phyloP scores from a whole-genome alignment of 2,329 filamentous ascomycete species.

The Cytospora piceae region DNA sequence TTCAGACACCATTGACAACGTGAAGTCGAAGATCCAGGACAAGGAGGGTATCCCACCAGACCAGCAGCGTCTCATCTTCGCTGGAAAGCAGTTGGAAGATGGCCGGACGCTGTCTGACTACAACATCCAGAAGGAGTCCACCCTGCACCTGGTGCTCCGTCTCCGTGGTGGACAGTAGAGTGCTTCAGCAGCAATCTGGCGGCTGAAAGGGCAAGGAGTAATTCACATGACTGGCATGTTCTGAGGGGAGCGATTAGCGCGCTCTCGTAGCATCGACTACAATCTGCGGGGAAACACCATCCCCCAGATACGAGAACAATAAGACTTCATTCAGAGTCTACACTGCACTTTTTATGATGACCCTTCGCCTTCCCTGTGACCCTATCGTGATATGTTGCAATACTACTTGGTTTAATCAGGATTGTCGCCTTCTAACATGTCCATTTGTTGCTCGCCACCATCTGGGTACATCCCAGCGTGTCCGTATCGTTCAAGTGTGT shows the following conservation, averaged over 20 bases:
- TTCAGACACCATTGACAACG: conserved; percentile 72
- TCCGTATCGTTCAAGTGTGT: neutral
- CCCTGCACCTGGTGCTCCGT: conserved; percentile 71
- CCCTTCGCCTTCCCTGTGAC: neutral
- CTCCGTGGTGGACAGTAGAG: conserved; percentile 66
- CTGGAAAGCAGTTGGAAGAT: conserved; percentile 74
- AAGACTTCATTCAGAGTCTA: conserved; percentile 18
- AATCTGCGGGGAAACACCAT: conserved; percentile 3
- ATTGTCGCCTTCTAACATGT: neutral
- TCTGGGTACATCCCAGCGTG: neutral
- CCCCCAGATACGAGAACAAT: conserved; percentile 15
- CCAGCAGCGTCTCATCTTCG: conserved; percentile 72
- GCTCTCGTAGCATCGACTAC: conserved; percentile 33
- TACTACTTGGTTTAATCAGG: no score
- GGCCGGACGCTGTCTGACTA: conserved; percentile 83
- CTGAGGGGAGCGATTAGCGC: conserved; percentile 18
- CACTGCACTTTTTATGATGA: neutral
- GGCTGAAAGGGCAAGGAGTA: neutral
- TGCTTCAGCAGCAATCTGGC: conserved; percentile 3
- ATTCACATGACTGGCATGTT: neutral
- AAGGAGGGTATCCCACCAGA: conserved; percentile 74
- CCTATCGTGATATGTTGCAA: conserved; percentile 2
- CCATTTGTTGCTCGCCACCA: neutral
- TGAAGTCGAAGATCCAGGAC: conserved; percentile 72
- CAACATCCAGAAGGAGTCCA: conserved; percentile 83